phyloP scores from a whole-genome alignment of 768 basidiomycete species.

The Amanita molliuscula region DNA sequence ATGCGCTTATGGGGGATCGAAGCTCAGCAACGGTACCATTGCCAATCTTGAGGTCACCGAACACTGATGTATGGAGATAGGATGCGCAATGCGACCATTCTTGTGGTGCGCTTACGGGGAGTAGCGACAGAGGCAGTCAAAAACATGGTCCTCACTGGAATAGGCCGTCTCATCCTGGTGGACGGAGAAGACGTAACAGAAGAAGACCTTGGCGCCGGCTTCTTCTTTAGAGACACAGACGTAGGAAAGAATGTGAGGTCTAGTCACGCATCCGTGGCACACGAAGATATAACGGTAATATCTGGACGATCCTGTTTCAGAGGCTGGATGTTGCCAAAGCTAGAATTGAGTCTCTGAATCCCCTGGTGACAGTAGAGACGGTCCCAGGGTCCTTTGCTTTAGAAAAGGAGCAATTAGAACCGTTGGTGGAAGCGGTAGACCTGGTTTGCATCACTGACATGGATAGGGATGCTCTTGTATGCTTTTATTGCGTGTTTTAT shows the following conservation, averaged over 20 bases:
- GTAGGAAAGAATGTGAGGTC: constrained; percentile 74
- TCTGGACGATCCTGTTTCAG: constrained; percentile 35
- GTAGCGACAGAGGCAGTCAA: constrained; percentile 92
- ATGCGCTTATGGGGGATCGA: constrained; percentile 98
- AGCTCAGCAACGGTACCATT: constrained; percentile 78
- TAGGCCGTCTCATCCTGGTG: constrained; percentile 80
- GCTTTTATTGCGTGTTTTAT: constrained; percentile 17
- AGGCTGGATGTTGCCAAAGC: constrained; percentile 77
- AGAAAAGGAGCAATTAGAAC: constrained; percentile 38
- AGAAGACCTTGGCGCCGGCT: constrained; percentile 86
- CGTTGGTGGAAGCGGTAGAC: constrained; percentile 58
- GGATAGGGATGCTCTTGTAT: constrained; percentile 59
- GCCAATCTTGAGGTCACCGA: neutral
- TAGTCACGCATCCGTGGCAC: constrained; percentile 9
- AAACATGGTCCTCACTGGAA: constrained; percentile 94
- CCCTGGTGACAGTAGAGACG: constrained; percentile 76
- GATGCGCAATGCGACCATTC: constrained; percentile 89
- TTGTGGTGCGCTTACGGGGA: constrained; percentile 70
- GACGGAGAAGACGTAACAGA: constrained; percentile 68
- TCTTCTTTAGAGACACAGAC: constrained; percentile 91
- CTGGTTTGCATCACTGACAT: constrained; percentile 84
- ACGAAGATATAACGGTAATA: constrained; percentile 30
- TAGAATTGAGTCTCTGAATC: constrained; percentile 85
- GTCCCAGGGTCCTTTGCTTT: constrained; percentile 39
- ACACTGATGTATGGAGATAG: constrained; percentile 20